phyloP scores from a whole-genome alignment of 306 rosid genomes.

The Fagus crenata region DNA sequence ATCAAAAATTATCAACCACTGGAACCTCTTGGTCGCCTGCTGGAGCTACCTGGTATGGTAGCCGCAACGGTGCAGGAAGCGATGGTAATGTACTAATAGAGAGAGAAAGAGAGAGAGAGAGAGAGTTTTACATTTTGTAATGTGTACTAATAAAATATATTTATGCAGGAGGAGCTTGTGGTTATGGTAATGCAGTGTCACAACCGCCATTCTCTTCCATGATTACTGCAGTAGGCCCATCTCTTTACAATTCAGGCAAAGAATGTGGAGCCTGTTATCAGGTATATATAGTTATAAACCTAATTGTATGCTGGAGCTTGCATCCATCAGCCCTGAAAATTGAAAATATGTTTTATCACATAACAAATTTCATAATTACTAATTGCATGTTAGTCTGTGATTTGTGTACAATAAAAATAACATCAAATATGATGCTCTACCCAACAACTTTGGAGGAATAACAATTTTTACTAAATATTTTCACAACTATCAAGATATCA shows the following conservation, averaged over 20 bases:
- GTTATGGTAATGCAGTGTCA: constrained; percentile 46
- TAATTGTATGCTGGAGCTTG: neutral
- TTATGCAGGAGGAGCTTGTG: constrained; percentile 43
- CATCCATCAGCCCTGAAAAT: too few relatives aligned
- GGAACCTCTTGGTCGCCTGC: constrained; percentile 37
- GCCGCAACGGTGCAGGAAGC: constrained; percentile 40
- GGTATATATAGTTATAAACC: constrained; percentile 12
- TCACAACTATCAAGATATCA: too few relatives aligned
- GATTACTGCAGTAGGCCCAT: constrained; percentile 41
- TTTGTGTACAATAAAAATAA: too few relatives aligned
- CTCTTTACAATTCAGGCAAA: constrained; percentile 42
- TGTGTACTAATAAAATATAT: neutral
- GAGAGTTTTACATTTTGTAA: neutral
- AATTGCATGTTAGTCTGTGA: too few relatives aligned
- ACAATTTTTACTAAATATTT: too few relatives aligned
- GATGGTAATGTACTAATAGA: constrained; percentile 23
- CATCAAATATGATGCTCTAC: too few relatives aligned
- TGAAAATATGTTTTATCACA: too few relatives aligned
- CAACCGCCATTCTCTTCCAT: constrained; percentile 45
- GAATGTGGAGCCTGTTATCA: constrained; percentile 52
- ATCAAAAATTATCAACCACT: constrained; percentile 27
- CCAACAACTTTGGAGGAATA: too few relatives aligned
- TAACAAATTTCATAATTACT: too few relatives aligned
- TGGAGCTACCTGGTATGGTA: constrained; percentile 55
- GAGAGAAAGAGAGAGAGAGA: neutral